Evolutionary conservation across 768 basidiomycete genomes (phyloP), one percentile per base, ranked within the genome.

Genomic region (Phaeolepiota aurea): DNA sequence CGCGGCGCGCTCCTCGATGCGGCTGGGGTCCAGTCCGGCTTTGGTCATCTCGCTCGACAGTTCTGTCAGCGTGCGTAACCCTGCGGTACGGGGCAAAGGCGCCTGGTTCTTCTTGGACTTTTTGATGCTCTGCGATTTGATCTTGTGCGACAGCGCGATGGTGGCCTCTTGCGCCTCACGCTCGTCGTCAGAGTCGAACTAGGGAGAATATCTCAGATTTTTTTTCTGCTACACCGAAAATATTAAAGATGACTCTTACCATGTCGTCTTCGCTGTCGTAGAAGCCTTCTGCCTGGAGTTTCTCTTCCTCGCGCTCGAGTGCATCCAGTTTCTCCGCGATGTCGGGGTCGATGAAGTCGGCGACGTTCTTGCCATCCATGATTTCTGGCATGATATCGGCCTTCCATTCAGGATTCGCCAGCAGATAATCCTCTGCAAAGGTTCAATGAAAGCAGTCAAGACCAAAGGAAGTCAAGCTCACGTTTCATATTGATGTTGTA

Each of bases 331-430:
- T 94, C 63, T 93, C 93, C 14, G 79, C 82, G 45, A 99, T 98
- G 54, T 99, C 96, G 15, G 91, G 86, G 61, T 98, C 94, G 60
- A 98, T 87, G 47, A 99, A 99, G 69, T 99, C 96, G 16, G 93
- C 94, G 39, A 98, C 66, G 66, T 99, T 99, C 76, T 97, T 97
- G 65, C 96, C 96, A 50, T 97, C 81, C 82, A 90, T 81, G 54
- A 99, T 88, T 60, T 99, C 96, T n/a, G 96, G 96, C n/a, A 98
- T 85, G 48, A 78, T 72, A 55, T 99, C 96, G 66, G 79, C 70
- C 68, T 96, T 99, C 96, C 96, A 99, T 32, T 87, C 83, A 25
- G 86, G 79, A 56, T 96, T 81, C 16, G 79, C 72, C 44, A 99
- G 79, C 19, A 96, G 43, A 64, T 96, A 98, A 60, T 89, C 77